Evolutionary conservation across 208 protist species (phyloP).

Genomic region (Wallacemonas sp.): DNA sequence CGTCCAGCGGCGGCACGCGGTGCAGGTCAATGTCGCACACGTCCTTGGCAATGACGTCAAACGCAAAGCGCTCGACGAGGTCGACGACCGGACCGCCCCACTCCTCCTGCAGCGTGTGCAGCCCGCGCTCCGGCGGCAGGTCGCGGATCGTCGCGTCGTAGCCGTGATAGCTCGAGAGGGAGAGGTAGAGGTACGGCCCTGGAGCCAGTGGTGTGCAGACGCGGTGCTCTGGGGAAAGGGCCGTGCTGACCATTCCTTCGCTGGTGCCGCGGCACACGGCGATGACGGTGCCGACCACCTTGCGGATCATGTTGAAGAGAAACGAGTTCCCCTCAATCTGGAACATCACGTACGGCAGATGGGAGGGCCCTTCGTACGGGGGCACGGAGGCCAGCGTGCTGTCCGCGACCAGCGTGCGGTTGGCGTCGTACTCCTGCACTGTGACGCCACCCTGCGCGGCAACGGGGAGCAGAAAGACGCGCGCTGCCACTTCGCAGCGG

Average conservation of each 20-base stretch:
- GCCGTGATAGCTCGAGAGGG: constrained; percentile 62
- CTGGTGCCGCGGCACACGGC: constrained; percentile 65
- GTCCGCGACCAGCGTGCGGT: constrained; percentile 1
- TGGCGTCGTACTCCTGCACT: constrained; percentile 24
- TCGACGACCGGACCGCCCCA: constrained; percentile 52
- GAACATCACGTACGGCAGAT: constrained; percentile 73
- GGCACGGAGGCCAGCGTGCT: too few relatives aligned
- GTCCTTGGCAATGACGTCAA: constrained; percentile 42
- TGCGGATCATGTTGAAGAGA: constrained; percentile 91
- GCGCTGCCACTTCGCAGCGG: constrained; percentile 63
- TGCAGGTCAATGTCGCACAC: constrained; percentile 73
- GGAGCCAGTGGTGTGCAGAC: constrained; percentile 73
- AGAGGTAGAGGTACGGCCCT: constrained; percentile 67
- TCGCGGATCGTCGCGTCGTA: constrained; percentile 57
- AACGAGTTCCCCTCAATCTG: constrained; percentile 87
- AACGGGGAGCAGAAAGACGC: constrained; percentile 61
- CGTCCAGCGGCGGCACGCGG: constrained; percentile 55
- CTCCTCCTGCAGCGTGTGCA: constrained; percentile 41
- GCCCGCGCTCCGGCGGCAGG: not conserved
- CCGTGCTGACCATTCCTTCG: constrained; percentile 43
- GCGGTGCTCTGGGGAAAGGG: constrained; percentile 53
- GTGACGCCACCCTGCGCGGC: constrained; percentile 1
- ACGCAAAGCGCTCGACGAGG: constrained; percentile 42
- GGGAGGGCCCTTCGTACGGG: too few relatives aligned
- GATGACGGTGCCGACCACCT: constrained; percentile 73